Percentiles rank a stretch among this genome's conserved stretches.
Evolutionary conservation across 495 filamentous ascomycete species (phyloP).

Genomic region (Penicillium longicatenatum): DNA sequence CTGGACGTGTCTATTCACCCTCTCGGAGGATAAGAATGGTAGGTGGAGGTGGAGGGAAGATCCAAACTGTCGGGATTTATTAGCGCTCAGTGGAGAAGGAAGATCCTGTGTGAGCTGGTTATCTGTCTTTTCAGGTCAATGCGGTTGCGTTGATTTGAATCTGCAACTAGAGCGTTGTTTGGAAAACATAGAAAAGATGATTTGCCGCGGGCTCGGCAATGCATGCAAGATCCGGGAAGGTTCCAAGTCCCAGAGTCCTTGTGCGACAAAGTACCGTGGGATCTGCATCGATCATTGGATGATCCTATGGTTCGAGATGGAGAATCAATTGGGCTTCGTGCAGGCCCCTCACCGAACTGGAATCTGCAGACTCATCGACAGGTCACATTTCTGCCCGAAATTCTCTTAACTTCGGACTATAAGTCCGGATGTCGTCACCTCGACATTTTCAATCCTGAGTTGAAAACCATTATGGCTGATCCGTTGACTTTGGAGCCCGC

Average conservation of each 20-base stretch:
- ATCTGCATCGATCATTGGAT: too few species aligned
- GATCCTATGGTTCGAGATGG: background rate
- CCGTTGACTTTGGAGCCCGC: background rate
- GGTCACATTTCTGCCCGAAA: background rate
- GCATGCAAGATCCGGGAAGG: background rate
- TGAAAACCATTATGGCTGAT: background rate
- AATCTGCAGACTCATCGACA: background rate
- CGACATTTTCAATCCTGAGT: background rate
- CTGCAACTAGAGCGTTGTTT: background rate
- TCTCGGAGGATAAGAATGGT: background rate
- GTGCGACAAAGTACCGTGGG: too few species aligned
- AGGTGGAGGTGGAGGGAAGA: background rate
- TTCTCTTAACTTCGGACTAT: background rate
- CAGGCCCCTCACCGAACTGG: conserved; percentile 4
- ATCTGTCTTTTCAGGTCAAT: too few species aligned
- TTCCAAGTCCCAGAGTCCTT: background rate
- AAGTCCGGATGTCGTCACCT: background rate
- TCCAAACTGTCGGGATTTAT: background rate
- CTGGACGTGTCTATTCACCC: background rate
- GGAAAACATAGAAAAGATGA: too few species aligned
- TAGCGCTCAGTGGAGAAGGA: background rate
- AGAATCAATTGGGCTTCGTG: background rate
- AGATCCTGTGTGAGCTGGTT: too few species aligned
- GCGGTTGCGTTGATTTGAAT: background rate
- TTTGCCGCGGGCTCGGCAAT: background rate